These are phyloP conservation scores for Collybia sp. DNA, from an alignment of 768 basidiomycete genomes.

Conservation along the genomic window DNA sequence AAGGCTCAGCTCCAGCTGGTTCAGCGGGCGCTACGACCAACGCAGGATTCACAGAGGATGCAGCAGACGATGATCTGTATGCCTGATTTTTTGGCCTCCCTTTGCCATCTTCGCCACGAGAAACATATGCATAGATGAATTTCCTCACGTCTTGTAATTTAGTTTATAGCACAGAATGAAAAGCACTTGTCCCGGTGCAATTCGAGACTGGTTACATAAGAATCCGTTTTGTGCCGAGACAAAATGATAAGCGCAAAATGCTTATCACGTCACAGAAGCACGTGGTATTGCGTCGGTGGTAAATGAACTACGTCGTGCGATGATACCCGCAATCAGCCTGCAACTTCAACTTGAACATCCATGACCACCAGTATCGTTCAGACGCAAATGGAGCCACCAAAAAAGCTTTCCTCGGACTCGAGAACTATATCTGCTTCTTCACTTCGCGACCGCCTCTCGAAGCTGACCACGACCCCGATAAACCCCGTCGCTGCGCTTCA, in stretches of 20 bases:
- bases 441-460: slow-evolving; percentile 59
- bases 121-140: background rate
- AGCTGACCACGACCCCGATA: slow-evolving; percentile 52
- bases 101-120: background rate
- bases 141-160: background rate
- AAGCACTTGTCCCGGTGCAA: no score
- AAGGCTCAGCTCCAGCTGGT: slow-evolving; percentile 42
- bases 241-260: no score
- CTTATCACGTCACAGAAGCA: no score
- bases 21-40: slow-evolving; percentile 50
- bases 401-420: slow-evolving; percentile 30
- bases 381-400: slow-evolving; percentile 13
- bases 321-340: background rate
- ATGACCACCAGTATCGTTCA: slow-evolving; percentile 7
- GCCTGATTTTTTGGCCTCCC: slow-evolving; percentile 40
- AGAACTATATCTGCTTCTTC: slow-evolving; percentile 57
- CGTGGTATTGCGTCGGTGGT: no score
- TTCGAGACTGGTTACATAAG: no score
- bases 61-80: slow-evolving; percentile 88
- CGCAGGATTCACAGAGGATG: slow-evolving; percentile 78
- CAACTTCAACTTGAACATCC: slow-evolving; percentile 4
- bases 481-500: slow-evolving; percentile 62
- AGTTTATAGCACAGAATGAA: background rate
- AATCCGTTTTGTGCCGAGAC: no score
- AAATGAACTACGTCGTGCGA: no score